Conservation (phyloP, 2,329 filamentous ascomycete species). For the Arthrobotrys sinensis region DNA sequence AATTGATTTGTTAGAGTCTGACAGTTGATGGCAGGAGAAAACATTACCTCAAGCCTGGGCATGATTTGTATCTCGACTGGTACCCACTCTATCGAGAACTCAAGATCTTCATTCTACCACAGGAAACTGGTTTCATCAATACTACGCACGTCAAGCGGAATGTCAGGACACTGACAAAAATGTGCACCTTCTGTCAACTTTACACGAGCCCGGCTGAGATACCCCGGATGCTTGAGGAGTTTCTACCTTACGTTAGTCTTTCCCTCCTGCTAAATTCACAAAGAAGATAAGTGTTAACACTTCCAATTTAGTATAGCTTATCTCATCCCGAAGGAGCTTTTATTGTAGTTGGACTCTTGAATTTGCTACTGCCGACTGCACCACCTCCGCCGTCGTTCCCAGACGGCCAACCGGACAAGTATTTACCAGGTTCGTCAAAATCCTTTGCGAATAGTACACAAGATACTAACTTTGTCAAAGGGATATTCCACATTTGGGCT, state of each 20-base stretch:
- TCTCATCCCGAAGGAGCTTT: conserved; percentile 93
- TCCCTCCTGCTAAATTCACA: conserved; percentile 67
- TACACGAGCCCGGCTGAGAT: conserved; percentile 94
- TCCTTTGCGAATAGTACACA: neutral
- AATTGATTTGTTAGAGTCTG: conserved; percentile 59
- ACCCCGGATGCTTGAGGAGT: conserved; percentile 83
- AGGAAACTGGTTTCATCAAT: conserved; percentile 79
- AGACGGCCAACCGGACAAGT: conserved; percentile 87
- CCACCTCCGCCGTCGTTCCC: conserved; percentile 79
- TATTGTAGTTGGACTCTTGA: conserved; percentile 89
- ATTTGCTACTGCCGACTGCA: conserved; percentile 87
- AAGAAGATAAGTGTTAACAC: neutral
- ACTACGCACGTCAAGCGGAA: conserved; percentile 77
- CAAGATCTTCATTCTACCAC: conserved; percentile 89
- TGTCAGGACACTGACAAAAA: conserved; percentile 83
- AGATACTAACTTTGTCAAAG: conserved; percentile 41
- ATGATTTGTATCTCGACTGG: conserved; percentile 95
- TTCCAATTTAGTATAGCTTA: conserved; percentile 79
- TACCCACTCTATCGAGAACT: conserved; percentile 91
- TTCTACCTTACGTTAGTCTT: conserved; percentile 74
- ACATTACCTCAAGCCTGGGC: conserved; percentile 91
- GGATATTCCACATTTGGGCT: conserved; percentile 97
- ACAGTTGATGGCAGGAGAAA: conserved; percentile 77
- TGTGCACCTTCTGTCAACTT: conserved; percentile 89
- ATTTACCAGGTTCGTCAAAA: conserved; percentile 76